Evolutionary conservation across 208 protist genomes (phyloP).

Genomic region (Trypanosoma lewisi): DNA sequence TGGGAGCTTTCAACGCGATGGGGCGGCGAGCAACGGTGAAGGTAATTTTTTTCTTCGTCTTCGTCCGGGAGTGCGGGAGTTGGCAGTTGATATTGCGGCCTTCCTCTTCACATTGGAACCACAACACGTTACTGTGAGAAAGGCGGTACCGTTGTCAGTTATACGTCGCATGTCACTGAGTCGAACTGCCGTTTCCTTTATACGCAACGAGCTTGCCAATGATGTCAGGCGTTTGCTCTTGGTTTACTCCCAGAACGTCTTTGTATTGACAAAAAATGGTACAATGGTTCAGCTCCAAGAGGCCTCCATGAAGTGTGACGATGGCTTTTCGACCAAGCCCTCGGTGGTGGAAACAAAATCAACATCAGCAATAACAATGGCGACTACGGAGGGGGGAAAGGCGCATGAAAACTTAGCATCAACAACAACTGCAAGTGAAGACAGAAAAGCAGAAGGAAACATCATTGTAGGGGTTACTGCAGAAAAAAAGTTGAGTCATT

Average conservation of each 20-base stretch:
- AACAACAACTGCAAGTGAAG: background rate
- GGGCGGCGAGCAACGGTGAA: background rate
- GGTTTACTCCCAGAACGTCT: slow-evolving; percentile 17
- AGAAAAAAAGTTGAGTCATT: background rate
- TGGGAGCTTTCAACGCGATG: background rate
- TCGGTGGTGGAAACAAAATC: no score
- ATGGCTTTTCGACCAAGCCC: background rate
- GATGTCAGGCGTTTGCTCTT: slow-evolving; percentile 21
- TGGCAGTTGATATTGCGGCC: slow-evolving; percentile 13
- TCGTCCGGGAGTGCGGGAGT: slow-evolving; percentile 21
- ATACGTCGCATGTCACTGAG: slow-evolving; percentile 22
- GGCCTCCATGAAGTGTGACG: background rate
- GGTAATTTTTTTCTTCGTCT: slow-evolving; percentile 7
- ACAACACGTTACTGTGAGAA: background rate
- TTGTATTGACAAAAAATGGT: slow-evolving; percentile 19
- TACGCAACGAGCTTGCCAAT: slow-evolving; percentile 20
- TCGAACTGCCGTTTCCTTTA: slow-evolving; percentile 12
- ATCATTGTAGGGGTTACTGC: background rate
- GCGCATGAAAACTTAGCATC: background rate
- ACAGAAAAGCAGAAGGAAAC: background rate
- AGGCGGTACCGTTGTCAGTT: slow-evolving; percentile 13
- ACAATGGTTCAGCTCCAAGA: slow-evolving; percentile 10
- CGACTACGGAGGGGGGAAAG: background rate
- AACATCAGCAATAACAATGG: background rate
- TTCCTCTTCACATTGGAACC: slow-evolving; percentile 17